Base-by-base conservation (phyloP, 2,329 filamentous ascomycete genomes). In the Apiospora marii region DNA sequence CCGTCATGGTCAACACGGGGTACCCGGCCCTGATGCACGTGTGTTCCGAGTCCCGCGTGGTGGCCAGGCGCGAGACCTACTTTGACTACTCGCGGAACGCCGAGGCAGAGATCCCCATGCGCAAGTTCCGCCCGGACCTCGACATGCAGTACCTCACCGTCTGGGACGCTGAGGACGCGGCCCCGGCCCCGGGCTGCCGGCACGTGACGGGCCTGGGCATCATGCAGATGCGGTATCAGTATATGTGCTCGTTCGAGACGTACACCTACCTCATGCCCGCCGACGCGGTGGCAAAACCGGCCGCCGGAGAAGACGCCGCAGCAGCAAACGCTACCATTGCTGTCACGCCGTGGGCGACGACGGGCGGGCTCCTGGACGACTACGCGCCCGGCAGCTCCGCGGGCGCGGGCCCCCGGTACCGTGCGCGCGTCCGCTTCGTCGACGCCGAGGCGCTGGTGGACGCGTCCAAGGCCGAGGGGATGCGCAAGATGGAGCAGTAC, bases 1-100 rank as follows among this genome's bases (percentile, higher is more conserved):
- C 43, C 22, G 5, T 76, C 16, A 67, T 77, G 53, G 75, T 77
- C n/a, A 72, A 76, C 51, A 77, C 73, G 22, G 67, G 67, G 19
- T 77, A 75, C 71, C 73, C 76, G 19, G 71, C 70, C 1, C 68
- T 74, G 6, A 76, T 77, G 76, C 74, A 76, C 68, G 73, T 75
- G 12, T 76, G 75, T 37, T 73, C 69, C 46, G 76, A 76, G 71
- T 75, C 75, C 4, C 76, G 76, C 14, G 74, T 61, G 2, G 22
- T 73, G 22, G 74, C 75, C 37, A 41, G 37, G 30, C 72, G 70
- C 6, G 69, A 16, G 2, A 72, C 72, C 30, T 70, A 49, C 12
- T 74, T 77, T 22, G 73, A 75, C 19, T 74, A 75, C 68, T 77
- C 75, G 27, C 73, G 67, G 1, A 3, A 75, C 30, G 76, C 75